Evolutionary conservation across 331 rosid genomes (phyloP).

Genomic region (Spiraea crenata): DNA sequence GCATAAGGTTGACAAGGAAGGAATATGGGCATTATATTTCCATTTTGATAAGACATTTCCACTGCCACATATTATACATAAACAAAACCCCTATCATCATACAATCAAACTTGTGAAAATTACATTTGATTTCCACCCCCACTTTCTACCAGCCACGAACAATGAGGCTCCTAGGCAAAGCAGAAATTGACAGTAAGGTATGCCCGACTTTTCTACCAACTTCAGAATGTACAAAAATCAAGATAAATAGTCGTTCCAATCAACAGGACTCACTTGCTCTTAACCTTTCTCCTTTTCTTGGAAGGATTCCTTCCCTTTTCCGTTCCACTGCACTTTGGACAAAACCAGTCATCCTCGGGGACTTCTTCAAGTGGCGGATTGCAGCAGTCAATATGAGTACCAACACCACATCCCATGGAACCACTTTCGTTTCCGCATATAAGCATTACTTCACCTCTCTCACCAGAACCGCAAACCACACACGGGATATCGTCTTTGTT

Average conservation of each 20-base stretch:
- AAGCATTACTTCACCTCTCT: slow-evolving; percentile 84
- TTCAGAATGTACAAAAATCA: background rate
- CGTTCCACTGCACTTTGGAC: slow-evolving; percentile 51
- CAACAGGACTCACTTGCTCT: slow-evolving; percentile 26
- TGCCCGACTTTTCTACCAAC: background rate
- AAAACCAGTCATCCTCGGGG: slow-evolving; percentile 89
- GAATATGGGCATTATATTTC: too few relatives aligned
- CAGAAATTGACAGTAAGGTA: too few relatives aligned
- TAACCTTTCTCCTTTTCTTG: slow-evolving; percentile 50
- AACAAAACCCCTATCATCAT: too few relatives aligned
- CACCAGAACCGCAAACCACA: slow-evolving; percentile 59
- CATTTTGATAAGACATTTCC: too few relatives aligned
- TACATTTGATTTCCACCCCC: too few relatives aligned
- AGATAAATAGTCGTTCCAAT: background rate
- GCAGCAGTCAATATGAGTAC: slow-evolving; percentile 83
- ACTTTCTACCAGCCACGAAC: too few relatives aligned
- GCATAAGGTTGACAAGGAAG: too few relatives aligned
- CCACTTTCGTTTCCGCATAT: slow-evolving; percentile 87
- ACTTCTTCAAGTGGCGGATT: slow-evolving; percentile 66
- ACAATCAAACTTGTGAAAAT: too few relatives aligned
- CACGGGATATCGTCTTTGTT: slow-evolving; percentile 47
- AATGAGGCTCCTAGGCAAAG: too few relatives aligned
- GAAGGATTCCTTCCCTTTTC: slow-evolving; percentile 33
- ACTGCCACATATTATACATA: too few relatives aligned
- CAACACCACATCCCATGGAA: slow-evolving; percentile 74